Base-by-base conservation (phyloP, 805 yeast species). In the Lachancea lanzarotensis region DNA sequence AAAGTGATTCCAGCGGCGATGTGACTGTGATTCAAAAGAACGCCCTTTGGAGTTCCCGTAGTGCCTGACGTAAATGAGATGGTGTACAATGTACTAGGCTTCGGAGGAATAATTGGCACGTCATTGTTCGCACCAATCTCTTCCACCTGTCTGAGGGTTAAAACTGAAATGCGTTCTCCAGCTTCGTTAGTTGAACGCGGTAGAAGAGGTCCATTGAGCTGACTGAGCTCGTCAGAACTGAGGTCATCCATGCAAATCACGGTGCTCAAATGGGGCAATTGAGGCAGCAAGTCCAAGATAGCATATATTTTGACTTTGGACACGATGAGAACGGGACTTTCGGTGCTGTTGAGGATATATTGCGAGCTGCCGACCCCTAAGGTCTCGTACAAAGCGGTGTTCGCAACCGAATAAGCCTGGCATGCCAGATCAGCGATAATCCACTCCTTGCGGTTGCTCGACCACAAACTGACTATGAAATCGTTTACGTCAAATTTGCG, bases 31-130 rank as follows among this genome's bases (percentile, higher is more conserved):
- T 75, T 67, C 35, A 76, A 47, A 40, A 72, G 75, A 15, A 79
- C 89, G 43, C 90, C 90, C 62, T 83, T 82, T 39, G 90, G 90
- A 15, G 73, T 63, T 15, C 88, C 88, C 1, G 89, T 82, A 2
- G 90, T 82, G 27, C 90, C 90, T 0, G 86, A 79, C 2, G 90
- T 83, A 59, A 82, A 82, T 7, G 82, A 77, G 39, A 83, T 75
- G 15, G 89, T 80, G 58, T 77, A 79, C 16, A 74, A 38, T 19
- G 75, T 72, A 13, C 75, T 72, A 1, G 80, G 75, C 1, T 61
- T 65, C 20, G 87, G 84, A 11, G 76, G 76, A 34, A 60, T 55
- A 47, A 60, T 55, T 35, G 72, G 65, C 40, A 61, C 55, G 42
- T 76, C 72, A 38, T 75, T 67, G 46, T 72, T 59, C 49, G 52